Conservation (phyloP, 805 yeast genomes). For the Yamadazyma phyllophila region DNA sequence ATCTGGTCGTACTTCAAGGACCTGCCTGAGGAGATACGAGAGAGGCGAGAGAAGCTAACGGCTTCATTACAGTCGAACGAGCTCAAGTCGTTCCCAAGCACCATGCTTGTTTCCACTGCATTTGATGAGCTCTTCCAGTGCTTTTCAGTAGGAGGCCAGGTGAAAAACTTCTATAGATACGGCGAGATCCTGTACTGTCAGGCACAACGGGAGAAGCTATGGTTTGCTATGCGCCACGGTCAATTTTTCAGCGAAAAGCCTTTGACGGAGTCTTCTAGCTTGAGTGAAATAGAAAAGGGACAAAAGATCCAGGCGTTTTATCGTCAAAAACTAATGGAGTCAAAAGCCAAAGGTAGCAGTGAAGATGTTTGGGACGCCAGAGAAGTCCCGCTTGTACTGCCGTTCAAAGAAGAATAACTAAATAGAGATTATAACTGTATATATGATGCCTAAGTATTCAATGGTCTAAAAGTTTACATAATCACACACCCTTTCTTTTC, state of each 20-base stretch:
- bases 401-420: constrained; percentile 28
- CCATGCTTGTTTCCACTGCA: constrained; percentile 56
- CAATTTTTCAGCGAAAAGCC: constrained; percentile 19
- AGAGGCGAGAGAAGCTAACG: constrained; percentile 23
- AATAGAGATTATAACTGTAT: neutral
- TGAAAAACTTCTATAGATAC: constrained; percentile 77
- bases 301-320: constrained; percentile 67
- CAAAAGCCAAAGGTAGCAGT: constrained; percentile 66
- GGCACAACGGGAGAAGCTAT: constrained; percentile 67
- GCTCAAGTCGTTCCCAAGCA: constrained; percentile 28
- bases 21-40: constrained; percentile 25
- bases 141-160: constrained; percentile 88
- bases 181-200: constrained; percentile 76
- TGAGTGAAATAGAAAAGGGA: constrained; percentile 45
- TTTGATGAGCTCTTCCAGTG: constrained; percentile 85
- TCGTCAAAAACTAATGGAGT: constrained; percentile 58
- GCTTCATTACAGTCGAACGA: constrained; percentile 20
- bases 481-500: constrained; percentile 40
- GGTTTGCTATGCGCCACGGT: constrained; percentile 71
- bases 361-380: constrained; percentile 81
- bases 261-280: constrained; percentile 18
- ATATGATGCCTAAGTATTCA: constrained; percentile 6
- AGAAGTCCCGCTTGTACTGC: constrained; percentile 29
- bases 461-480: constrained; percentile 22
- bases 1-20: constrained; percentile 33